Evolutionary conservation across 1,284 basidiomycete species (phyloP), one percentile per base, ranked within the genome.

Genomic region (Microbotryomycetes sp.): DNA sequence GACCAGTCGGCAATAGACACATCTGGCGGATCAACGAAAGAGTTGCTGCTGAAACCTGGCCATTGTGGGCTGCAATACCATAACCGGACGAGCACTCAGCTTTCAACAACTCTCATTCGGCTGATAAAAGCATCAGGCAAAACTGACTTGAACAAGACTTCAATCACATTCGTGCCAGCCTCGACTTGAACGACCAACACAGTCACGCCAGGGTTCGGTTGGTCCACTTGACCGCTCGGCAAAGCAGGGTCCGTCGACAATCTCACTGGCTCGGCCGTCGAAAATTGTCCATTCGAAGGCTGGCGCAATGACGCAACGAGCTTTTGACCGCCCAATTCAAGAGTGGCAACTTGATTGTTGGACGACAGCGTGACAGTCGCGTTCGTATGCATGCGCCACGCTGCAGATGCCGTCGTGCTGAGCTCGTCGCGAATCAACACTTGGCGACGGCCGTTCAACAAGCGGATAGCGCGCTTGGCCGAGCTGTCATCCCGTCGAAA

Each of bases 331-430:
- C 82, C 85, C 59, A 89, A 81, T 18, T 74, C 76, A 62, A 93
- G 78, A 2, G 84, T 86, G 2, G 85, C 86, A 1, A 84, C 85
- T 41, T 73, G 72, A 26, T 74, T 67, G 66, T 74, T 73, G 65
- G 67, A 61, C 48, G 64, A 63, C 41, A 74, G 66, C 1, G 71
- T 54, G 53, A 78, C 71, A 5, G 84, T 85, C 45, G 85, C 87
- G 73, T 94, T 98, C 64, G 96, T 97, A 76, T 99, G 93, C 80
- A 92, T 89, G 53, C 92, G 84, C 94, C 67, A 69, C 50, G 64
- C 58, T 3, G 66, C 56, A 5, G 35, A 30, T 26, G 23, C 59
- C 26, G 65, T 59, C 35, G 65, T 30, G 18, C 59, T 66, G 27
- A 76, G 72, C 68, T 78, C 77, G 65, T 78, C 77, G 54, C 76